Percentiles rank a stretch among this genome's conserved stretches.
These are phyloP conservation scores for Kurtzmaniella quercitrusa DNA, from an alignment of 1,139 yeast species.

Conservation along the genomic window DNA sequence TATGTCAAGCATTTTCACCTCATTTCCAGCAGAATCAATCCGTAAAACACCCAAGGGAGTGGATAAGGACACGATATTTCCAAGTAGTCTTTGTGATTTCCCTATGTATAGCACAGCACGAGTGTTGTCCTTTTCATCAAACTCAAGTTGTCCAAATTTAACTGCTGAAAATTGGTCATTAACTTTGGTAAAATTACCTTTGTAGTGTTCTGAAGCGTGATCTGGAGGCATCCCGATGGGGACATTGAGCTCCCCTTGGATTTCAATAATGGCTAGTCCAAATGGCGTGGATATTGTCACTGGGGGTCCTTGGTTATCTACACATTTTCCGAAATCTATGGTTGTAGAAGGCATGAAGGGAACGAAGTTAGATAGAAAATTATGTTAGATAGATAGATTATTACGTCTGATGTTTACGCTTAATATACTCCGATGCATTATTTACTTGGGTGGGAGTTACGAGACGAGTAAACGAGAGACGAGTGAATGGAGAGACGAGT, in stretches of 20 bases:
- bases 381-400: no score
- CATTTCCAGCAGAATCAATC: constrained; percentile 26
- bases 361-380: no score
- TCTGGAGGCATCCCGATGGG: constrained; percentile 39
- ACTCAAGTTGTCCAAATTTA: constrained; percentile 52
- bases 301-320: constrained; percentile 3
- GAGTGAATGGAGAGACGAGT: no score
- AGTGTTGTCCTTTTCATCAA: constrained; percentile 39
- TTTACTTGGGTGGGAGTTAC: no score
- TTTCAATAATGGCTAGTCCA: constrained; percentile 60
- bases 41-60: constrained; percentile 60
- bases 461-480: no score
- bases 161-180: constrained; percentile 45
- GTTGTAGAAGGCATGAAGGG: constrained; percentile 21
- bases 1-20: constrained; percentile 53
- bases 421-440: no score
- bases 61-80: constrained; percentile 50
- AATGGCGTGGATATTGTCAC: constrained; percentile 44
- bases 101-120: constrained; percentile 59
- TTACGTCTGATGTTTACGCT: no score
- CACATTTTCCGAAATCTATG: constrained; percentile 21
- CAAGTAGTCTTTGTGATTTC: constrained; percentile 61
- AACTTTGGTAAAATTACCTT: constrained; percentile 26
- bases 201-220: constrained; percentile 17
- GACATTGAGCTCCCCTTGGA: constrained; percentile 64